Evolutionary conservation across 495 filamentous ascomycete genomes (phyloP), one percentile per base, ranked within the genome.

Genomic region (Hypoxylon trugodes): DNA sequence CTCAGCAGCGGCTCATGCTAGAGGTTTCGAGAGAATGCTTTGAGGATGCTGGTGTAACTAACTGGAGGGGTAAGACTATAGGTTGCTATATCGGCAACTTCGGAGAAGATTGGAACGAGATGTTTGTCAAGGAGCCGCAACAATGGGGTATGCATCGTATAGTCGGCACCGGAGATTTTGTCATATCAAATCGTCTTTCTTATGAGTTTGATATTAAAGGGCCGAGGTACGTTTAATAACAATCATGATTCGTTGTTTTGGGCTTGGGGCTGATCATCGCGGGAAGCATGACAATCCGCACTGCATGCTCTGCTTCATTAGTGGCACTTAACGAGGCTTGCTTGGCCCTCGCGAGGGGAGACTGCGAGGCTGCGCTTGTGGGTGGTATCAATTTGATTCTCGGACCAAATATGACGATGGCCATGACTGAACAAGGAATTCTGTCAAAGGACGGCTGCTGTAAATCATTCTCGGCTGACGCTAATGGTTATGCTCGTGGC

Each of bases 181-280:
- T 88, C 4, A 72, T 86, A 0, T 76, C 81, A 6, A 86, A 86
- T 45, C 82, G 92, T 5, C 69, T 85, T 12, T 65, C 66, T 4
- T 77, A 72, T 32, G 72, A 76, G 38, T 67, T 70, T 25, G 70
- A 74, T 40, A 61, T 76, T 8, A 57, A 46, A 38, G 73, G 73
- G 12, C 73, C 75, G 1, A 73, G 66, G 66, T 69, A 55, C 13
- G 45, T 48, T 41, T 6, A 12, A 1, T 9, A 36, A 3, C 3
- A 19, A 35, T 59, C 35, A 69, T 61, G 64, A 58, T 43, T 54
- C 10, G 21, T 8, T 24, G n/a, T n/a, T n/a, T n/a, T n/a, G n/a
- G n/a, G n/a, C n/a, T n/a, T n/a, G n/a, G n/a, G n/a, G n/a, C n/a
- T n/a, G n/a, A n/a, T n/a, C n/a, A n/a, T n/a, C n/a, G n/a, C n/a